Evolutionary conservation across 2,329 filamentous ascomycete species (phyloP).

Genomic region (Ampelomyces quisqualis): DNA sequence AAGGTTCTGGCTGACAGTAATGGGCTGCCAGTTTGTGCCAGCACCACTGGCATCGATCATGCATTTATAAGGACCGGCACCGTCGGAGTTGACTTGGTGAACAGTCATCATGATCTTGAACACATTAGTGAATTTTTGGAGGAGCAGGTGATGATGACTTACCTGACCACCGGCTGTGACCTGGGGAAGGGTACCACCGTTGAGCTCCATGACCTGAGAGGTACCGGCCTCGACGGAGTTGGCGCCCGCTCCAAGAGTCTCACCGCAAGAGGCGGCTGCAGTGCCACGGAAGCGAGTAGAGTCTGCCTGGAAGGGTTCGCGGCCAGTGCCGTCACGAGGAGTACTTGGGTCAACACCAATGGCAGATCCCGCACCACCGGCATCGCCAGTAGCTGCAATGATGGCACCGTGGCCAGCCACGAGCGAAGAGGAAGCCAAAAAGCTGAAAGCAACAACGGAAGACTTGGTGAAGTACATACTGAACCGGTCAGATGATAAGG

Average conservation of each 20-base stretch:
- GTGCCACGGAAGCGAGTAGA: conserved; percentile 62
- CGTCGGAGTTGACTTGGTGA: conserved; percentile 68
- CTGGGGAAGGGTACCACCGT: conserved; percentile 60
- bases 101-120: conserved; percentile 58
- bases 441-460: conserved; percentile 47
- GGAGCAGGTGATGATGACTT: neutral
- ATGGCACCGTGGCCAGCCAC: conserved; percentile 64
- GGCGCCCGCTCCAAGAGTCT: conserved; percentile 58
- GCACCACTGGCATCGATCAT: conserved; percentile 65
- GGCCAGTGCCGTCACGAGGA: conserved; percentile 62
- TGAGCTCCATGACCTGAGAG: conserved; percentile 58
- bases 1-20: conserved; percentile 58
- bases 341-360: conserved; percentile 58
- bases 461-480: conserved; percentile 48
- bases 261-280: conserved; percentile 56
- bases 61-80: conserved; percentile 65
- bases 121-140: neutral
- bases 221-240: conserved; percentile 62
- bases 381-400: conserved; percentile 58
- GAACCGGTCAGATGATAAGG: conserved; percentile 40
- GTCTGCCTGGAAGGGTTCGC: conserved; percentile 65
- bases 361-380: conserved; percentile 54
- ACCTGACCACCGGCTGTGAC: conserved; percentile 56
- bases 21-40: conserved; percentile 54
- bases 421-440: conserved; percentile 57